These are phyloP conservation scores for Punica granatum DNA, from an alignment of 345 rosid species.

Conservation along the genomic window DNA sequence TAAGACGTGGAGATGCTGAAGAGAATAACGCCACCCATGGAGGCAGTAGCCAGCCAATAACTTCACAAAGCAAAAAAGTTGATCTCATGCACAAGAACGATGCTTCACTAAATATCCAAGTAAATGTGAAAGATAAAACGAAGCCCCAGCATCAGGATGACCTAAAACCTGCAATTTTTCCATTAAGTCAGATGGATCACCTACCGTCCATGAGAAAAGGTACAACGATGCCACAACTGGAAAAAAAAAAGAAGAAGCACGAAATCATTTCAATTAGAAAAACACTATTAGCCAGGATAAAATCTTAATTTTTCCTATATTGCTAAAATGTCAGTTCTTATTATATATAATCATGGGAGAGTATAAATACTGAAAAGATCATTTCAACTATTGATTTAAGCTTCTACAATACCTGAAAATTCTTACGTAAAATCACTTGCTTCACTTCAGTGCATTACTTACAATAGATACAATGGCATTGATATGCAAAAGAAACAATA, in stretches of 20 bases:
- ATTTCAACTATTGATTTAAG: background rate
- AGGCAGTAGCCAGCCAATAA: background rate
- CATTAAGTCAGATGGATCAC: background rate
- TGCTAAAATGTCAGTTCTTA: background rate
- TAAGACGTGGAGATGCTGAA: background rate
- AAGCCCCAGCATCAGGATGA: conserved; percentile 86
- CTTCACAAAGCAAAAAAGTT: background rate
- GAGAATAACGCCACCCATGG: background rate
- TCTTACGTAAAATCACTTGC: background rate
- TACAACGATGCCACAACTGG: background rate
- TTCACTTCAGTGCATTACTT: background rate
- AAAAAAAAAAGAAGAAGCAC: background rate
- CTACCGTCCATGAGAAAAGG: background rate
- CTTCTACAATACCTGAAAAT: background rate
- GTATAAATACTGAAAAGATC: background rate
- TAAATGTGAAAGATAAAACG: conserved; percentile 77
- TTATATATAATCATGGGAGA: background rate
- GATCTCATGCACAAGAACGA: background rate
- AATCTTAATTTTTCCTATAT: background rate
- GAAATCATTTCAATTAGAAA: background rate
- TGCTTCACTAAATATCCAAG: conserved; percentile 66
- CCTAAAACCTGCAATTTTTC: conserved; percentile 47
- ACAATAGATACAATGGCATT: background rate
- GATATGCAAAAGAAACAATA: background rate
- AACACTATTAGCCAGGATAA: background rate